phyloP scores from a whole-genome alignment of 2,329 filamentous ascomycete species.

The Pestalotiopsis sp. region DNA sequence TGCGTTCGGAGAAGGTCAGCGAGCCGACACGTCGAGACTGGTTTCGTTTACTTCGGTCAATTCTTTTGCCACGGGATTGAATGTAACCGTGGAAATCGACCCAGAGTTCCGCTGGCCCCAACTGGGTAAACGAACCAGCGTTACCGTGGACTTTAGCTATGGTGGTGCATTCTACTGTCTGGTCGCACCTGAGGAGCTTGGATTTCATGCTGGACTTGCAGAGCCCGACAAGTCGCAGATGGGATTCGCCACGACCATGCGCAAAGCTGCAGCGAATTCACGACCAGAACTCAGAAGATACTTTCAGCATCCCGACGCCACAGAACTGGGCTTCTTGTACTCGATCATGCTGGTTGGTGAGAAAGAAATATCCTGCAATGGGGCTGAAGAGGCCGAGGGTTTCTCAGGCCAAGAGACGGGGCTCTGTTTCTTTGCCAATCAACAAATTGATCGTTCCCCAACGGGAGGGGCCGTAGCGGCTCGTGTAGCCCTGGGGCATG shows the following conservation, averaged over 20 bases:
- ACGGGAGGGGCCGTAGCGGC: slow-evolving; percentile 5
- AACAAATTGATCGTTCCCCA: slow-evolving; percentile 1
- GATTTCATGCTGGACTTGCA: neutral
- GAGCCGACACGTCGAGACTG: neutral
- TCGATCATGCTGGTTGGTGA: neutral
- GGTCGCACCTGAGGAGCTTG: neutral
- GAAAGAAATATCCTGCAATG: neutral
- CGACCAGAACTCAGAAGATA: neutral
- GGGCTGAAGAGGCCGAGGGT: neutral
- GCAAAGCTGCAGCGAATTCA: neutral
- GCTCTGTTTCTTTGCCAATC: slow-evolving; percentile 3
- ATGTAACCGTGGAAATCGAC: neutral
- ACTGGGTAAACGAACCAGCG: neutral
- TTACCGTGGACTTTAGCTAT: neutral
- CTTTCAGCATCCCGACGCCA: neutral
- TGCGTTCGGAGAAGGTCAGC: neutral
- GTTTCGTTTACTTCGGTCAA: neutral
- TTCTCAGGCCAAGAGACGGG: neutral
- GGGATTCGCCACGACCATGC: neutral
- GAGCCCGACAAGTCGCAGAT: neutral
- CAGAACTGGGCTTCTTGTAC: neutral
- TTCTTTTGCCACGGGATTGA: neutral
- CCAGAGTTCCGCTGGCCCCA: neutral
- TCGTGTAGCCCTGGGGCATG: neutral
- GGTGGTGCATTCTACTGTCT: neutral